These are phyloP conservation scores for Cryptosporidium tyzzeri DNA, from an alignment of 169 alveolate species.

Conservation along the genomic window DNA sequence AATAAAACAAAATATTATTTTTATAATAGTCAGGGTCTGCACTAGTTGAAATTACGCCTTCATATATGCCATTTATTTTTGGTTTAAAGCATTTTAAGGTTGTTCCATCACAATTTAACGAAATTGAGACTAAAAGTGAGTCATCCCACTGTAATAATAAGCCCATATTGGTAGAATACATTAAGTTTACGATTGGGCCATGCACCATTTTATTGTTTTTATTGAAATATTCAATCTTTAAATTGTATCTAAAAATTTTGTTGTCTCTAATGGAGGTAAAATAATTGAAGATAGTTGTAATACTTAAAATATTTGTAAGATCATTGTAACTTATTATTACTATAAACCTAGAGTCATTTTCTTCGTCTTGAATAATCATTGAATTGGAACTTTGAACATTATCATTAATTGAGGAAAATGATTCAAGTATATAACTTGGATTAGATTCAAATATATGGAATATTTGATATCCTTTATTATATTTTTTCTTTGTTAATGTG, in stretches of 20 bases:
- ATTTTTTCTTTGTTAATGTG: slow-evolving; percentile 13
- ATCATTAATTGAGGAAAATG: slow-evolving; percentile 36
- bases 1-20: slow-evolving; percentile 20
- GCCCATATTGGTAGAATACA: neutral
- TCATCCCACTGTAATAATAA: slow-evolving; percentile 52
- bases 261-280: neutral
- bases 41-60: slow-evolving; percentile 21
- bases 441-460: slow-evolving; percentile 34
- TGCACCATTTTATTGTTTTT: slow-evolving; percentile 13
- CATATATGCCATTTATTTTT: slow-evolving; percentile 29
- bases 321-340: slow-evolving; percentile 23
- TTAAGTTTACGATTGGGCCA: slow-evolving; percentile 15
- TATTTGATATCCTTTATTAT: slow-evolving; percentile 6
- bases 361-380: slow-evolving; percentile 4
- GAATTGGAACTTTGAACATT: slow-evolving; percentile 2
- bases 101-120: slow-evolving; percentile 33
- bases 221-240: slow-evolving; percentile 20
- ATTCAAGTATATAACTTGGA: neutral
- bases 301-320: slow-evolving; percentile 10
- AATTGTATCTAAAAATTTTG: slow-evolving; percentile 21
- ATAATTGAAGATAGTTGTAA: slow-evolving; percentile 49
- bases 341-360: neutral
- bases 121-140: slow-evolving; percentile 6
- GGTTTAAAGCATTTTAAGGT: slow-evolving; percentile 12
- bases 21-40: neutral